Base-by-base conservation (phyloP, 2,329 filamentous ascomycete species). In the Alternaria ethzedia region DNA sequence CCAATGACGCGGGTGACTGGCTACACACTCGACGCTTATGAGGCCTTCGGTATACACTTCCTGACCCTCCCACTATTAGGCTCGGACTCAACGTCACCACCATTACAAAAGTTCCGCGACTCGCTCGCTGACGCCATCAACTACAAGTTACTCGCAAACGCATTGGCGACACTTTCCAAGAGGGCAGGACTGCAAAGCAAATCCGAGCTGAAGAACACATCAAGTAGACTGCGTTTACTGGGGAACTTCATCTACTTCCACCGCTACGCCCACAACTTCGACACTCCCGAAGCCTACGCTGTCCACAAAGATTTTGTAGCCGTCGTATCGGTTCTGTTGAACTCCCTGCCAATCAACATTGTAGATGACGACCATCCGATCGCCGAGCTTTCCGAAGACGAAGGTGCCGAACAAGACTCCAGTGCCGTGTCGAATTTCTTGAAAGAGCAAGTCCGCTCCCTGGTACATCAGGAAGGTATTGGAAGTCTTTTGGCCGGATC, bases 381-480 rank as follows among this genome's bases (percentile, higher is more conserved):
- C 44, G 46, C 70, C 26, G 78, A 66, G 74, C 79, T 61, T 55
- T 68, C 62, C 63, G 71, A 65, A 69, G 79, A 59, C 3, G 57
- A 67, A 4, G 59, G 47, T 12, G 21, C 50, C 6, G 68, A 75
- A 0, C 56, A 80, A 7, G 59, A 59, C 6, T 26, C 68, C 6
- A 70, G 76, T 3, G 59, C 76, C 4, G 68, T 73, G 1, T 83
- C 83, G 54, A 70, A 64, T 9, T 85, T 93, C 73, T 80, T 96
- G 12, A 85, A 86, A 50, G 83, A 86, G 0, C 88, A 93, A 70
- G 82, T 97, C 3, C 79, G 86, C 15, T 91, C 90, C 10, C 82
- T 97, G 8, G 88, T 96, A 30, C 90, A 94, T 65, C 88, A 92
- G 76, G 86, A 89, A 46, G 92, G 91, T 43, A 91, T 97, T 57